Evolutionary conservation across 192 early-diverging fungal species (phyloP), one percentile per base, ranked within the genome.

Genomic region (Linnemannia elongata): DNA sequence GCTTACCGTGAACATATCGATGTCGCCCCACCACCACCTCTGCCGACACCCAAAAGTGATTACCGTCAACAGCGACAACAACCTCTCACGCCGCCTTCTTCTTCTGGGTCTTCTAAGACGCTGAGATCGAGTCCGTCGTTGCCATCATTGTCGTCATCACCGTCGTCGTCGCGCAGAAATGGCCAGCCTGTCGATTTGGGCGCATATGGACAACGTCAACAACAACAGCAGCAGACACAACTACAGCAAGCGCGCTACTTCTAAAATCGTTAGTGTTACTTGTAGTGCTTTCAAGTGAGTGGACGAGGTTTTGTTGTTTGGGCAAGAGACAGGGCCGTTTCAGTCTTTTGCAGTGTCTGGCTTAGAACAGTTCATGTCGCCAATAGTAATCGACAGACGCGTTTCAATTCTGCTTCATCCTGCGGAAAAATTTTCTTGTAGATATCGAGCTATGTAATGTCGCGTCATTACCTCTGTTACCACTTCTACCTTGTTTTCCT

Each of bases 61-160:
- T 83, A 72, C 49, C 82, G 82, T 20, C 76, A 83, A 68, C 81
- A 82, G 9, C 69, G 41, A 9, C 80, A 75, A 18, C 75, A 75
- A 18, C 75, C 75, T 1, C 70, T 69, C 12, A n/a, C 75, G 30
- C 72, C 39, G 6, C 45, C 57, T 30, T 71, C 36, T 10, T 33
- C 54, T 22, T 33, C 30, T 20, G 66, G 17, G 22, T n/a, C 33
- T 6, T 22, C 10, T 7, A 47, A 27, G 6, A 71, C 74, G 44
- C 20, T 57, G 69, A 38, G 39, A 3, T 69, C 63, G 6, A 35
- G 75, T 4, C n/a, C 36, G 13, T 68, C 77, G 20, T 9, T 69
- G 20, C 24, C 73, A 10, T 22, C 27, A 1, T 35, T 71, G 35
- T 57, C 77, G 39, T 39, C 52, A 41, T 44, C 41, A 52, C n/a